Evolutionary conservation across 176 grass and related monocot species (phyloP), one percentile per base, ranked within the genome.

Genomic region (Carex littledalei): DNA sequence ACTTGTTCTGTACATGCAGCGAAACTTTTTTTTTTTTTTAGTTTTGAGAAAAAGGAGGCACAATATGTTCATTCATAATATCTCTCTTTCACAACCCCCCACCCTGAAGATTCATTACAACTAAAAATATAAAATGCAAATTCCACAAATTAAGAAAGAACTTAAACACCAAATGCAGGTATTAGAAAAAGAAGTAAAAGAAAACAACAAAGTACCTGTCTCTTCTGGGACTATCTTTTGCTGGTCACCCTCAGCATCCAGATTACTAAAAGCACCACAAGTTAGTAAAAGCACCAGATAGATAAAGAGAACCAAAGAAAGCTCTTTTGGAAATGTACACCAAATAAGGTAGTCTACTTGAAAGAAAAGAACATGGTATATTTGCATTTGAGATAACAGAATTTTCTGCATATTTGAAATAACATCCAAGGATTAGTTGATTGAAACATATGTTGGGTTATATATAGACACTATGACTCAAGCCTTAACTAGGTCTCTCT

Each of bases 161-260:
- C 31, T 39, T 41, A 70, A 18, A 70, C 6, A 70, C 67, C 1
- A 70, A 70, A 24, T 24, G 73, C 22, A 29, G 22, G 21, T 26
- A 15, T 14, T 52, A 18, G 78, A 81, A 18, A 62, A 31, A 21
- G 29, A 81, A 62, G 11, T 16, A 55, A 21, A 62, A 17, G 3
- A 43, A 53, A 49, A 83, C 14, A 83, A 49, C 34, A 52, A 24
- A 83, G 13, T 83, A 83, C 81, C 81, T 56, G 63, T 67, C 45
- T 49, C 61, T 68, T 83, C 22, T 67, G 20, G 81, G 21, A 15
- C 47, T 66, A 8, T 43, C 6, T 14, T 63, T 35, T 63, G 21
- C 7, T 83, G 81, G 6, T 31, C 61, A 67, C 15, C 9, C 13
- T 83, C 81, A 45, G 21, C 18, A 83, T 22, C 81, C 34, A 29